Evolutionary conservation across 1,284 basidiomycete species (phyloP).

Genomic region (Phellinidium pouzarii): DNA sequence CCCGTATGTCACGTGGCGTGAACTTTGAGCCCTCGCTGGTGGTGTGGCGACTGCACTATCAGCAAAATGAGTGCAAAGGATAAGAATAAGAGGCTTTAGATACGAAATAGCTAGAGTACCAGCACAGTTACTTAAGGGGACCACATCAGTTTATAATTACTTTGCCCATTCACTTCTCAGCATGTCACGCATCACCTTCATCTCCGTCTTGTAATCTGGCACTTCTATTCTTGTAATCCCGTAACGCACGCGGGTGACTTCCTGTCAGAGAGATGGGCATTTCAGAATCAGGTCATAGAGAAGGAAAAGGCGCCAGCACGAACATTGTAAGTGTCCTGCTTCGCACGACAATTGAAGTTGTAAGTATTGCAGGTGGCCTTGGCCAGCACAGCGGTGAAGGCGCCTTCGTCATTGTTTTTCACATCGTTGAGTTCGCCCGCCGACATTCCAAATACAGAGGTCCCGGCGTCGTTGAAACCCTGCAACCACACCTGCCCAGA

Average conservation of each 20-base stretch:
- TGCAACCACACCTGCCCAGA: slow-evolving; percentile 90
- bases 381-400: slow-evolving; percentile 58
- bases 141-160: slow-evolving; percentile 20
- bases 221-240: slow-evolving; percentile 62
- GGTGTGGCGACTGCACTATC: too few relatives aligned
- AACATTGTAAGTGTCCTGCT: slow-evolving; percentile 83
- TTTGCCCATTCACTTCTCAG: slow-evolving; percentile 37
- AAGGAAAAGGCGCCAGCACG: slow-evolving; percentile 26
- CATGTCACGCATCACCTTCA: slow-evolving; percentile 50
- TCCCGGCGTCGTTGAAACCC: slow-evolving; percentile 92
- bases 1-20: too few relatives aligned
- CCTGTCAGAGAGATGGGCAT: slow-evolving; percentile 43
- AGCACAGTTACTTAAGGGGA: background rate
- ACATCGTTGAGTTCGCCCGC: slow-evolving; percentile 78
- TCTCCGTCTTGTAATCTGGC: slow-evolving; percentile 73
- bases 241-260: slow-evolving; percentile 74
- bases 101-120: background rate
- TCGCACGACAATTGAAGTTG: slow-evolving; percentile 85
- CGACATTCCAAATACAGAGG: slow-evolving; percentile 68
- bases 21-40: too few relatives aligned
- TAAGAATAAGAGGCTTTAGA: too few relatives aligned
- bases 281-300: background rate
- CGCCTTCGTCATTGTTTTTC: slow-evolving; percentile 64
- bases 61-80: too few relatives aligned
- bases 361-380: slow-evolving; percentile 66